Percentiles rank a stretch among this genome's conserved stretches.
Evolutionary conservation across 2,329 filamentous ascomycete genomes (phyloP).

Genomic region (Raffaelea arxii): DNA sequence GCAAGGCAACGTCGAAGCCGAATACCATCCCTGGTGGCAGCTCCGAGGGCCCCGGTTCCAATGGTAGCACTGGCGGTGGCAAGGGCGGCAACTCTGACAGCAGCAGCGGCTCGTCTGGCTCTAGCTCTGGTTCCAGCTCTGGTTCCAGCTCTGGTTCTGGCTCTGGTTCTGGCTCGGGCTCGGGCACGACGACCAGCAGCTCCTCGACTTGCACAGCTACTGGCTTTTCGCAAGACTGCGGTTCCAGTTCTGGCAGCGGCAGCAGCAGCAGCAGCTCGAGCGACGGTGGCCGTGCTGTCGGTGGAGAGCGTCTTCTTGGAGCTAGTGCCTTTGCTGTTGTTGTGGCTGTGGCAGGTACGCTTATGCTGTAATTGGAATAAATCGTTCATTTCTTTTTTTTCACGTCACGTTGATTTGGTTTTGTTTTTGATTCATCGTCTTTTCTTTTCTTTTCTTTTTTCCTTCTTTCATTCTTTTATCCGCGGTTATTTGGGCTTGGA

Average conservation of each 20-base stretch:
- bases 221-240: constrained; percentile 32
- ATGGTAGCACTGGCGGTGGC: constrained; percentile 8
- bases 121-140: constrained; percentile 12
- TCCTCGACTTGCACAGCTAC: constrained; percentile 23
- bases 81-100: constrained; percentile 10
- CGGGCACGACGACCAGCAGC: not conserved
- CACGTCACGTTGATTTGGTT: not conserved
- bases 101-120: constrained; percentile 12
- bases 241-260: constrained; percentile 10
- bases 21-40: constrained; percentile 21
- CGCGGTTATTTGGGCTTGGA: not conserved
- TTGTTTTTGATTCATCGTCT: not conserved
- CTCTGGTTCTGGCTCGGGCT: too few relatives aligned
- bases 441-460: constrained; percentile 1
- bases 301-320: constrained; percentile 18
- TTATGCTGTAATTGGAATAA: constrained; percentile 18
- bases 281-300: constrained; percentile 15
- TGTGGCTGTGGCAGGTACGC: constrained; percentile 22
- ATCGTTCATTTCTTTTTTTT: not conserved
- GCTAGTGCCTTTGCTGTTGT: constrained; percentile 27
- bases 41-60: constrained; percentile 15
- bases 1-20: constrained; percentile 6
- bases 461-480: not conserved
- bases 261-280: constrained; percentile 19
- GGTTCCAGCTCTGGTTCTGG: not conserved